phyloP scores from a whole-genome alignment of 108 stramenopile genomes.

The Parietichytrium sp. region DNA sequence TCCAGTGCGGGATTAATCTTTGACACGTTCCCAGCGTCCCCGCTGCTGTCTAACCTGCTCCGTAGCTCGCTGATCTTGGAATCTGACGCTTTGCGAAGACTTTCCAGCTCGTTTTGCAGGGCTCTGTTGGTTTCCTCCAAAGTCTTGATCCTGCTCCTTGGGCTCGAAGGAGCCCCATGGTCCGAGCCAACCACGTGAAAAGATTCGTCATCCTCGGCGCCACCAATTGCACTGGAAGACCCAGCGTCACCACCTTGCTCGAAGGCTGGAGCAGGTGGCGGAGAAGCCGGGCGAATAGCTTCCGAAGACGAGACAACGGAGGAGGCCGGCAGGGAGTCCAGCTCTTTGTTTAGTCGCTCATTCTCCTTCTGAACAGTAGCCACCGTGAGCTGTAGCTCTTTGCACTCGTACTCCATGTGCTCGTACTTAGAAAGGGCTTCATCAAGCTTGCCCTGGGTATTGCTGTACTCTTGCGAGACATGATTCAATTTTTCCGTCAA shows the following conservation, averaged over 20 bases:
- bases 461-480: too few species aligned
- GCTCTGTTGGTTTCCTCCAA: not conserved
- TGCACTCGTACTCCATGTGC: slow-evolving; percentile 18
- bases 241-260: too few species aligned
- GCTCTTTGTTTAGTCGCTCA: slow-evolving; percentile 30
- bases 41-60: too few species aligned
- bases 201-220: not conserved
- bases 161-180: too few species aligned
- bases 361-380: slow-evolving; percentile 10
- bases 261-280: not conserved
- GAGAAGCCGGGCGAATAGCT: not conserved
- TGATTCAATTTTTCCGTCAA: too few species aligned
- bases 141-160: too few species aligned
- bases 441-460: not conserved
- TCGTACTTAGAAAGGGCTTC: slow-evolving; percentile 4
- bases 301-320: not conserved
- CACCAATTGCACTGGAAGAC: too few species aligned
- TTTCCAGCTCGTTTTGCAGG: not conserved
- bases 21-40: not conserved
- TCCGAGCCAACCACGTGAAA: not conserved
- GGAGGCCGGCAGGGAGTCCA: not conserved
- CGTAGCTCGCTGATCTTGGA: too few species aligned
- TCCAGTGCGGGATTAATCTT: slow-evolving; percentile 37
- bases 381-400: slow-evolving; percentile 10
- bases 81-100: not conserved